Evolutionary conservation across 2,329 filamentous ascomycete species (phyloP), one percentile per base, ranked within the genome.

Genomic region (Hyphodiscus sp.): DNA sequence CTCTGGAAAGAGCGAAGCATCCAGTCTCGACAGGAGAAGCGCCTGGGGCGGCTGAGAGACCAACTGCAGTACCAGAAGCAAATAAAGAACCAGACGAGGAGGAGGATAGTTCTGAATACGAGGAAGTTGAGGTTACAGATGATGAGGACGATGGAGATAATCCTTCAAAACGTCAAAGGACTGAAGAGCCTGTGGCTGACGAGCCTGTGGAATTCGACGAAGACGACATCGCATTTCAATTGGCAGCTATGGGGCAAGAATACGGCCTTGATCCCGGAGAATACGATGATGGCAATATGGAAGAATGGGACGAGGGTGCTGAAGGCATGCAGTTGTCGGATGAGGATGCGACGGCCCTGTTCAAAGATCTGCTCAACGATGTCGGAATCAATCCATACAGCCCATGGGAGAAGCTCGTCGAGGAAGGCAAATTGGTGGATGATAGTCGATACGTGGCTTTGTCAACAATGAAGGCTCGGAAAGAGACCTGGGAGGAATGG

Each of bases 211-310:
- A 96, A 64, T 95, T 96, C 64, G 89, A 87, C 52, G 94, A 97
- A 69, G 92, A 91, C 50, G 94, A 99, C 65, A 95, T 99, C 63
- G 91, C 89, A 38, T 91, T 86, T 67, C 94, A 99, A 66, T 76
- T 99, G 13, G 88, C 89, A 50, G 85, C 88, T 23, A 95, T 96
- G 89, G 90, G 87, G 51, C 80, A 87, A 61, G 85, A 89, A n/a
- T 91, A 91, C 61, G 89, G 83, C 1, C 76, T 91, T 29, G 88
- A 90, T 41, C 83, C 83, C 0, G 88, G 83, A 49, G 87, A 91
- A 64, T 90, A 90, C 65, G 87, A 85, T 54, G 84, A 85, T 56
- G 83, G 79, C 10, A 73, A 77, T 57, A 74, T 73, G 61, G 76
- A 80, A 7, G 75, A 78, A 23, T 86, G 82, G 74, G 84, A 87